Conservation (phyloP, 148 eudicot species). For the Rhododendron ovatum region DNA sequence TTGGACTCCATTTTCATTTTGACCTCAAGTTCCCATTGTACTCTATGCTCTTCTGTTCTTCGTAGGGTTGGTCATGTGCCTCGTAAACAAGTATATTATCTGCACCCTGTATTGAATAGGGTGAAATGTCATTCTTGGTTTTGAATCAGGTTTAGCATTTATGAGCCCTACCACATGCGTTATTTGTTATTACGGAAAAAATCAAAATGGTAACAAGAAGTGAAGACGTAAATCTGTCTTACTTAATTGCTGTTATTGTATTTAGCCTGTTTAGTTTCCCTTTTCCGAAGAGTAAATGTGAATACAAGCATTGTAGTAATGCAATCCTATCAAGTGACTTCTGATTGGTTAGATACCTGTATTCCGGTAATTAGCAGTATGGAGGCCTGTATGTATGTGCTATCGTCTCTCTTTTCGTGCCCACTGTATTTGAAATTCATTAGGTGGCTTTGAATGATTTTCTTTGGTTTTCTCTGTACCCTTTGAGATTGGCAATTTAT, state of each 20-base stretch:
- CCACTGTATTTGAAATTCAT: no score
- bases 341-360: no score
- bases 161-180: neutral
- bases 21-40: neutral
- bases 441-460: no score
- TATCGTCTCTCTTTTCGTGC: no score
- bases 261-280: neutral
- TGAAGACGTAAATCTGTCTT: neutral
- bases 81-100: neutral
- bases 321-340: no score
- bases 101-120: neutral
- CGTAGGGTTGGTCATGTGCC: neutral
- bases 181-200: neutral
- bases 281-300: no score
- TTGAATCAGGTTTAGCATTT: neutral
- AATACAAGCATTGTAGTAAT: no score
- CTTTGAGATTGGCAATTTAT: no score
- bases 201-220: neutral
- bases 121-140: neutral
- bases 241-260: neutral
- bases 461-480: no score
- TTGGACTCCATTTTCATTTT: neutral
- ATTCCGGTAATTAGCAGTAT: no score
- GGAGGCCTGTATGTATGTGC: no score
- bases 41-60: neutral